Evolutionary conservation across 2,329 filamentous ascomycete species (phyloP).

Genomic region (Rhinocladiella similis): DNA sequence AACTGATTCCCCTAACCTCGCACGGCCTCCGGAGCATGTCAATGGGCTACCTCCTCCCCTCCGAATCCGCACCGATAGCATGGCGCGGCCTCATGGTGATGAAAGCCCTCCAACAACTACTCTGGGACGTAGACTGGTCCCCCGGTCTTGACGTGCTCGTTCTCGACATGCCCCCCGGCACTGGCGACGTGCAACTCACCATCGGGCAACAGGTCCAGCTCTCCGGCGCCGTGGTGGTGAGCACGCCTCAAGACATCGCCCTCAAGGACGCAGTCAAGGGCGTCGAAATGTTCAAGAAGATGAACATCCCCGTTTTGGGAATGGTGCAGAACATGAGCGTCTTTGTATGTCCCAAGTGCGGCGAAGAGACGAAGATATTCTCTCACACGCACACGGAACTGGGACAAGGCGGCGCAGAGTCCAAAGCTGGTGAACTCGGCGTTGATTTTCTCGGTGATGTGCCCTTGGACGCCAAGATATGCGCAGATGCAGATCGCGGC

Average conservation of each 20-base stretch:
- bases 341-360: slow-evolving; percentile 78
- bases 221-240: slow-evolving; percentile 80
- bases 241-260: slow-evolving; percentile 89
- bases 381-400: slow-evolving; percentile 43
- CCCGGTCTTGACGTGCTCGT: slow-evolving; percentile 74
- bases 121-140: slow-evolving; percentile 85
- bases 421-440: slow-evolving; percentile 68
- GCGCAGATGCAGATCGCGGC: slow-evolving; percentile 81
- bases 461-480: slow-evolving; percentile 81
- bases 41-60: slow-evolving; percentile 82
- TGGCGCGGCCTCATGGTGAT: slow-evolving; percentile 98
- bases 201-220: slow-evolving; percentile 92
- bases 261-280: slow-evolving; percentile 90
- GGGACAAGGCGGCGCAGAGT: slow-evolving; percentile 57
- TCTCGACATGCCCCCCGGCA: slow-evolving; percentile 88
- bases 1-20: slow-evolving; percentile 83
- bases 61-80: slow-evolving; percentile 77
- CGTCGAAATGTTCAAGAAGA: slow-evolving; percentile 87
- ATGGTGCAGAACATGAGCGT: slow-evolving; percentile 91
- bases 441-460: slow-evolving; percentile 86
- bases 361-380: slow-evolving; percentile 73
- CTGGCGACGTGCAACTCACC: slow-evolving; percentile 93
- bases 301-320: slow-evolving; percentile 74
- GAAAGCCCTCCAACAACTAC: slow-evolving; percentile 91
- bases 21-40: slow-evolving; percentile 99